Percentiles rank a stretch among this genome's conserved stretches.
These are phyloP conservation scores for Phoma herbarum DNA, from an alignment of 2,329 filamentous ascomycete species.

Conservation along the genomic window DNA sequence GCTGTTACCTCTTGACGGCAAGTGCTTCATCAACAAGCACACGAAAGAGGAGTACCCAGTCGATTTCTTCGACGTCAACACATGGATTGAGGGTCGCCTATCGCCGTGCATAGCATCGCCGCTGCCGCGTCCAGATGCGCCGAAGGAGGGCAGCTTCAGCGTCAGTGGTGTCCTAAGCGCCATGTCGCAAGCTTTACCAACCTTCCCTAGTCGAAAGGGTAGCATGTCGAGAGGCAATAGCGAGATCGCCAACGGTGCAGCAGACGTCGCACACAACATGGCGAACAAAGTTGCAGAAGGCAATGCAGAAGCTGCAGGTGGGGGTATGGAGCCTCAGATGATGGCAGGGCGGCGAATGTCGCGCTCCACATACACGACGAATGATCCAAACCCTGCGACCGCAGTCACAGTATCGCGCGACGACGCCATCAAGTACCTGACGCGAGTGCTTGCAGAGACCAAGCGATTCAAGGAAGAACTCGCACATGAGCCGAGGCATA, in stretches of 20 bases:
- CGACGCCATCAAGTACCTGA: constrained; percentile 72
- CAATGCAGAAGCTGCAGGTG: constrained; percentile 40
- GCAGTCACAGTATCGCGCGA: constrained; percentile 64
- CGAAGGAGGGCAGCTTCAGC: constrained; percentile 50
- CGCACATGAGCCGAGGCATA: constrained; percentile 66
- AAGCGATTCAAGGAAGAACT: constrained; percentile 81
- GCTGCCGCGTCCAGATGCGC: constrained; percentile 63
- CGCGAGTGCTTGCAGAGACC: constrained; percentile 74
- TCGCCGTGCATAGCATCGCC: constrained; percentile 79
- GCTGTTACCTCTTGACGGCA: constrained; percentile 84
- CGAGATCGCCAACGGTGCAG: constrained; percentile 20
- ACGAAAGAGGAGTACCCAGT: constrained; percentile 83
- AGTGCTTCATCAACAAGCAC: constrained; percentile 84
- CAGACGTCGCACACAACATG: constrained; percentile 38
- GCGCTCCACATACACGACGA: constrained; percentile 32
- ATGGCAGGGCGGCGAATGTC: constrained; percentile 41
- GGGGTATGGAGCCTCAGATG: constrained; percentile 60
- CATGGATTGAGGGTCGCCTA: constrained; percentile 80
- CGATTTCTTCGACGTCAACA: constrained; percentile 81
- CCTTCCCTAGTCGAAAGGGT: constrained; percentile 46
- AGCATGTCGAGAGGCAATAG: constrained; percentile 47
- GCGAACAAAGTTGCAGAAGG: constrained; percentile 41
- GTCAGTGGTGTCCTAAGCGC: constrained; percentile 57
- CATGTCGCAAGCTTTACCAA: constrained; percentile 58
- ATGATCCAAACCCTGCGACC: constrained; percentile 44